Conservation (phyloP, 106 monocot genomes). For the Dendrobium chrysotoxum region DNA sequence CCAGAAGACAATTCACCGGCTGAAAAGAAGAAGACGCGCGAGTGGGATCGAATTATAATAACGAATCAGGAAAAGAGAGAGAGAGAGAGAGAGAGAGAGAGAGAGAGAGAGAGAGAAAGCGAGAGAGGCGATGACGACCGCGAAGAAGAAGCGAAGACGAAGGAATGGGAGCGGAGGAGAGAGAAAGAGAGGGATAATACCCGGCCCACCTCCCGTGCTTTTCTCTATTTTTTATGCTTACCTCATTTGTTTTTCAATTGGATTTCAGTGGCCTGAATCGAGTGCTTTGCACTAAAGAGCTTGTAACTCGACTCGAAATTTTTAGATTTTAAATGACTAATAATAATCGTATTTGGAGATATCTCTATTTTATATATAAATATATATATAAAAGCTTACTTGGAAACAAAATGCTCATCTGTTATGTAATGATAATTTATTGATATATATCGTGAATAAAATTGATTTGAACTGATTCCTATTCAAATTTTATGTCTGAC, state of each 20-base stretch:
- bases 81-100: background rate
- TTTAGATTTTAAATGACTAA: too few relatives aligned
- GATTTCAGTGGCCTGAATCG: background rate
- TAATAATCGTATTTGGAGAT: too few relatives aligned
- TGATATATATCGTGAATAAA: too few relatives aligned
- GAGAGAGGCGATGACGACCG: background rate
- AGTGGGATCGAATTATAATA: background rate
- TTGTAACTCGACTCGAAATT: too few relatives aligned
- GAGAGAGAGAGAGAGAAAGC: background rate
- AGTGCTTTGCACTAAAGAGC: background rate
- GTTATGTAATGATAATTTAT: too few relatives aligned
- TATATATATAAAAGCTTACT: too few relatives aligned
- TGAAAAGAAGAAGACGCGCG: background rate
- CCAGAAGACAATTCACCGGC: conserved; percentile 3
- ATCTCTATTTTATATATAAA: too few relatives aligned
- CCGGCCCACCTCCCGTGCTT: conserved; percentile 6
- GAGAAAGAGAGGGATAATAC: conserved; percentile 1
- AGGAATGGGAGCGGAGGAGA: conserved; percentile 1
- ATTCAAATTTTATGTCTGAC: too few relatives aligned
- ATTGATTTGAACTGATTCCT: too few relatives aligned
- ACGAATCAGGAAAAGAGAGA: background rate
- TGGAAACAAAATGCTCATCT: too few relatives aligned
- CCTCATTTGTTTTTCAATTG: background rate
- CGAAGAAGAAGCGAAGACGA: background rate
- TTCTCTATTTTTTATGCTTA: background rate